Percentiles rank a stretch among this genome's conserved stretches.
These are phyloP conservation scores for Diaporthe vaccinii DNA, from an alignment of 2,329 filamentous ascomycete species.

Conservation along the genomic window DNA sequence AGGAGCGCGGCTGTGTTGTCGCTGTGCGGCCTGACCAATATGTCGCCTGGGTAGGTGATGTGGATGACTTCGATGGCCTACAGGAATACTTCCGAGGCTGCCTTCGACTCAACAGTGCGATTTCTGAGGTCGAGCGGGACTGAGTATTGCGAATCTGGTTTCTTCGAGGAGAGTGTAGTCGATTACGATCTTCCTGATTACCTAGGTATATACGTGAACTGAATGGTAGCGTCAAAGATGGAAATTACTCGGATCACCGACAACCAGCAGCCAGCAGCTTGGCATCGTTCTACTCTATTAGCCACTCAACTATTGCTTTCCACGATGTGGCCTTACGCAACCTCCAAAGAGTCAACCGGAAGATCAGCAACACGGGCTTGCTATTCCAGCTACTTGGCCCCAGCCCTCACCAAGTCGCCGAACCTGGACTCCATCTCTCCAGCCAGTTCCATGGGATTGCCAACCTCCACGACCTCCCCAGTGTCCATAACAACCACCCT, in stretches of 20 bases:
- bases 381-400: not conserved
- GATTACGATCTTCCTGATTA: not conserved
- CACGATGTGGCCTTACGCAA: not conserved
- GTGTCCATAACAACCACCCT: constrained; percentile 47
- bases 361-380: not conserved
- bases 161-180: too few species aligned
- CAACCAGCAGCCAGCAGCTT: too few species aligned
- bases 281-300: too few species aligned
- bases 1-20: constrained; percentile 68
- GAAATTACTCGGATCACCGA: too few species aligned
- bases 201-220: too few species aligned
- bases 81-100: constrained; percentile 51
- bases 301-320: not conserved
- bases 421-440: constrained; percentile 11
- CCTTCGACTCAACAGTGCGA: constrained; percentile 25
- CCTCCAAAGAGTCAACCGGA: not conserved
- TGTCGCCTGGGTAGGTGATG: constrained; percentile 60
- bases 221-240: too few species aligned
- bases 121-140: not conserved
- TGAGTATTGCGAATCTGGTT: not conserved
- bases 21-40: constrained; percentile 78
- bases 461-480: constrained; percentile 43
- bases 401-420: constrained; percentile 26
- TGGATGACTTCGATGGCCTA: constrained; percentile 53
- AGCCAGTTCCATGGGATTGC: constrained; percentile 10